Evolutionary conservation across 2,329 filamentous ascomycete species (phyloP), one percentile per base, ranked within the genome.

Genomic region (Beauveria caledonica): DNA sequence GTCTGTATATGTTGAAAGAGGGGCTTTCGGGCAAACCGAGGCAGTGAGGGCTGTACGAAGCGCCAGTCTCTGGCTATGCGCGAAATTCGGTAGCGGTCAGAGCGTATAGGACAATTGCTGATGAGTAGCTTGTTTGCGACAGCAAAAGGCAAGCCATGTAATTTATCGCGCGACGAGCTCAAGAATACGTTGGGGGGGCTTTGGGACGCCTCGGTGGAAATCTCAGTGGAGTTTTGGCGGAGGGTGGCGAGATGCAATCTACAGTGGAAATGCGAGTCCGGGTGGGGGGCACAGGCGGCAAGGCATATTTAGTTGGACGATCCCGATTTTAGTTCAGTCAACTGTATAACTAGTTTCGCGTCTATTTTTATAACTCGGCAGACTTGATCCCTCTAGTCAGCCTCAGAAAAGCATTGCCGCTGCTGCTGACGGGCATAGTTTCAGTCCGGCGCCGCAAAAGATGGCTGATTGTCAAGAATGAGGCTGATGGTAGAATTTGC

Each of bases 171-270:
- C 33, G 33, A 36, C 33, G 2, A 36, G 33, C 33, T 13, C 33
- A 13, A 23, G 3, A n/a, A 55, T 11, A 45, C 45, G 40, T 19
- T 21, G 11, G 27, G 40, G 53, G n/a, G 46, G 23, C 4, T 36
- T 3, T 13, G 13, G 33, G 33, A 5, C 13, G 33, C 33, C 33
- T 13, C 13, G 15, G 33, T 36, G 51, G 36, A 46, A 42, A 36
- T 36, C 36, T 49, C 45, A 33, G 55, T 58, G 55, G 45, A 50
- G 45, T 50, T 58, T 58, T 45, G 23, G 52, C 27, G 51, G 36
- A 42, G 21, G 39, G 36, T 50, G 44, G 45, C 29, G 55, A 50
- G 55, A 36, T 36, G 33, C 33, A 36, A 36, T 36, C 33, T 36
- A 36, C 33, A 33, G 29, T 36, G 33, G 33, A 13, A 36, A 36